A percentile compares a stretch with the other conserved stretches of the same genome.
Conservation (phyloP, 371 early-diverging fungal species). For the Rhizopus sp. region DNA sequence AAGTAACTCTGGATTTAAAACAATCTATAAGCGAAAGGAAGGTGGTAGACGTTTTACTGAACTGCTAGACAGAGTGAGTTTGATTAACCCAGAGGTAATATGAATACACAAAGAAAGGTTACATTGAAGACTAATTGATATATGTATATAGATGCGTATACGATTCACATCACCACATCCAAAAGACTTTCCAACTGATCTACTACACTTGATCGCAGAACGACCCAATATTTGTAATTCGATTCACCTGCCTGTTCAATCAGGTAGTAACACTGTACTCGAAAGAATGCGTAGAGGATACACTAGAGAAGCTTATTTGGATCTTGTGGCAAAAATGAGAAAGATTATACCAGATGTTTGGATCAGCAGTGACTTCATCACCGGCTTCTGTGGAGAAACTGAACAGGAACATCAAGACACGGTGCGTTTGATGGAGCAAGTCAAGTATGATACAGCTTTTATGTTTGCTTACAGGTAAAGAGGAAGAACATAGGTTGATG, state of each 20-base stretch:
- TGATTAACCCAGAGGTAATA: constrained; percentile 66
- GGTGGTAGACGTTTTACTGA: constrained; percentile 80
- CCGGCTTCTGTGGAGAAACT: constrained; percentile 85
- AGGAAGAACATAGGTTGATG: neutral
- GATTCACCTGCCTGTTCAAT: constrained; percentile 78
- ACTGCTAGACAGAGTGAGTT: constrained; percentile 69
- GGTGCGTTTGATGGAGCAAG: constrained; percentile 64
- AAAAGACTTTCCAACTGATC: constrained; percentile 79
- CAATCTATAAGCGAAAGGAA: constrained; percentile 77
- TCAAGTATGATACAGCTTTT: constrained; percentile 76
- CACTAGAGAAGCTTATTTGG: constrained; percentile 72
- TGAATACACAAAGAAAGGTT: neutral
- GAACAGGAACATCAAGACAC: constrained; percentile 76
- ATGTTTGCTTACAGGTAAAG: constrained; percentile 76
- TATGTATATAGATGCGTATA: constrained; percentile 59
- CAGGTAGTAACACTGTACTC: constrained; percentile 67
- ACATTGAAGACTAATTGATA: neutral
- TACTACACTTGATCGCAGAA: constrained; percentile 67
- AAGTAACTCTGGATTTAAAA: constrained; percentile 72
- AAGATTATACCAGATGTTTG: constrained; percentile 71
- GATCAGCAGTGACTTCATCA: constrained; percentile 76
- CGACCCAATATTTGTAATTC: constrained; percentile 74
- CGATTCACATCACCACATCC: constrained; percentile 84
- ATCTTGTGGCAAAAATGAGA: constrained; percentile 67
- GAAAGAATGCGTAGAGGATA: constrained; percentile 81